Percentiles rank a stretch among this genome's conserved stretches.
phyloP scores from a whole-genome alignment of 2,329 filamentous ascomycete species.

The Paraconiothyrium brasiliense region DNA sequence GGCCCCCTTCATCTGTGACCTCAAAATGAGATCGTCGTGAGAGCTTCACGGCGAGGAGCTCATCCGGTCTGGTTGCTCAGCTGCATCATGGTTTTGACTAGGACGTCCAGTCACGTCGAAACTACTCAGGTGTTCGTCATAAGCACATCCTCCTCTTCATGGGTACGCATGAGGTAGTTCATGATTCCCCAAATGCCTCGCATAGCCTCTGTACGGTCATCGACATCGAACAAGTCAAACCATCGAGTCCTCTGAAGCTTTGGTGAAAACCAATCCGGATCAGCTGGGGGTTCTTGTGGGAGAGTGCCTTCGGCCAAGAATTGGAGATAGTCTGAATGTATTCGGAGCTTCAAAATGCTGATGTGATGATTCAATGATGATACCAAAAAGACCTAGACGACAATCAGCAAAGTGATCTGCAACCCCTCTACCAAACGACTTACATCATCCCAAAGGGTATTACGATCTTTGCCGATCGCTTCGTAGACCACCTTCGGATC shows the following conservation, averaged over 20 bases:
- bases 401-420: slow-evolving; percentile 21
- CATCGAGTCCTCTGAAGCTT: slow-evolving; percentile 65
- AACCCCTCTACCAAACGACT: slow-evolving; percentile 29
- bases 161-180: slow-evolving; percentile 58
- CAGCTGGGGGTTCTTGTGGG: slow-evolving; percentile 32
- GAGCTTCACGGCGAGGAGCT: not conserved
- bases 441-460: slow-evolving; percentile 64
- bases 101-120: not conserved
- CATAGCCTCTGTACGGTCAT: slow-evolving; percentile 65
- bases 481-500: slow-evolving; percentile 65
- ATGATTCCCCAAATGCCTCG: slow-evolving; percentile 67
- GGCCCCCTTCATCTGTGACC: not conserved
- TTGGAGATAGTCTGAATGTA: slow-evolving; percentile 66
- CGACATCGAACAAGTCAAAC: slow-evolving; percentile 65
- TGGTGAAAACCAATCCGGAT: slow-evolving; percentile 60
- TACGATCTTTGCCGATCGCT: slow-evolving; percentile 63
- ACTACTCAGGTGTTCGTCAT: slow-evolving; percentile 18
- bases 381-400: slow-evolving; percentile 66
- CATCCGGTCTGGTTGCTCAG: not conserved
- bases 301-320: slow-evolving; percentile 59
- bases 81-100: not conserved
- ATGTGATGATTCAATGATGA: slow-evolving; percentile 71
- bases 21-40: not conserved
- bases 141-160: slow-evolving; percentile 22
- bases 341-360: slow-evolving; percentile 65